Evolutionary conservation across 257 asterid genomes (phyloP).

Genomic region (Oldenlandia corymbosa): DNA sequence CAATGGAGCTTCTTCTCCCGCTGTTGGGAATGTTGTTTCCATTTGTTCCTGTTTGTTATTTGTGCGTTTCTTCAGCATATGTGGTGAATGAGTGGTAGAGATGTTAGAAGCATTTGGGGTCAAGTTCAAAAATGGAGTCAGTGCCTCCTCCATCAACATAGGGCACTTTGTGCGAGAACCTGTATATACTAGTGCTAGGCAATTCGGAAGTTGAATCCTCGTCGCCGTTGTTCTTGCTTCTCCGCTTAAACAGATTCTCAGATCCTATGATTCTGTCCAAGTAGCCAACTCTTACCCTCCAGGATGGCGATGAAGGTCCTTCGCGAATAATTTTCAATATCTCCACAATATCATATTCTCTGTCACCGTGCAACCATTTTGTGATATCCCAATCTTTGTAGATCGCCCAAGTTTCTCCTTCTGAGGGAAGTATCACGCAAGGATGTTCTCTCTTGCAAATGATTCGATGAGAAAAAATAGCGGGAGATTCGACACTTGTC

Average conservation of each 20-base stretch:
- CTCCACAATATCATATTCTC: slow-evolving; percentile 58
- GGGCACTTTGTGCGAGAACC: slow-evolving; percentile 8
- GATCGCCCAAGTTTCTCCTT: too few relatives aligned
- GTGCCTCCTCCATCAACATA: neutral
- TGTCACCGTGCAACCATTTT: slow-evolving; percentile 39
- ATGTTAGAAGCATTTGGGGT: slow-evolving; percentile 1
- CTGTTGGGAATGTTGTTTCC: too few relatives aligned
- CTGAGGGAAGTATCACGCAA: slow-evolving; percentile 37
- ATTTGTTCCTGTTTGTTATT: too few relatives aligned
- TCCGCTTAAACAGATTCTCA: slow-evolving; percentile 3
- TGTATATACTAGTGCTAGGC: neutral
- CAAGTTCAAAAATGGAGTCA: slow-evolving; percentile 5
- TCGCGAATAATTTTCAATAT: slow-evolving; percentile 28
- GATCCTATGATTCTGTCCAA: slow-evolving; percentile 49
- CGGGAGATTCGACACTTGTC: slow-evolving; percentile 14
- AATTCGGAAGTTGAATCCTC: neutral
- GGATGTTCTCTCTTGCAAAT: slow-evolving; percentile 20
- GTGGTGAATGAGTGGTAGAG: too few relatives aligned
- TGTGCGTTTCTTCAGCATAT: too few relatives aligned
- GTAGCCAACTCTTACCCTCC: slow-evolving; percentile 45
- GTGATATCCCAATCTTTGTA: slow-evolving; percentile 45
- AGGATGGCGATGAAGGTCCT: slow-evolving; percentile 24
- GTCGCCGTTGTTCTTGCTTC: neutral
- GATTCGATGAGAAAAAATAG: slow-evolving; percentile 44
- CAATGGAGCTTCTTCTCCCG: too few relatives aligned